Evolutionary conservation across 129 eudicot species (phyloP), one percentile per base, ranked within the genome.

Genomic region (Chrysanthemum lavandulifolium): DNA sequence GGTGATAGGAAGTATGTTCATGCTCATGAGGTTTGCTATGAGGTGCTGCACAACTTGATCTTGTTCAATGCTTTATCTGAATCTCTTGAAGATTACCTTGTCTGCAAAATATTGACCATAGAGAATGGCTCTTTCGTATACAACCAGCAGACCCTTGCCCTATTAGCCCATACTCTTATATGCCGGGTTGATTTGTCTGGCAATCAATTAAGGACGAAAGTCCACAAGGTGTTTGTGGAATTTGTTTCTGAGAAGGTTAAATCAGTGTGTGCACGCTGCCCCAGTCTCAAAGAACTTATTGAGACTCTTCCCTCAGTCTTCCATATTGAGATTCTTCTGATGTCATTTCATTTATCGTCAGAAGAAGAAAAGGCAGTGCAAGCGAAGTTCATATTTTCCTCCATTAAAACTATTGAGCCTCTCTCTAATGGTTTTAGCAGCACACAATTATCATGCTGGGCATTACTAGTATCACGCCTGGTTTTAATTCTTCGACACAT

Each of bases 321-420:
- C 75, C 96, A 94, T 84, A 84, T 94, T 27, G 98, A 94, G 91
- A 83, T 90, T 65, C 84, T 94, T 61, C 81, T 94, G 48, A 81
- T 90, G 84, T 87, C 97, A 13, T 94, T 90, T 73, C 98, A 94
- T 76, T 77, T 90, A 43, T 90, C 98, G 1, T 86, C 98, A 13
- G 89, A 84, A 65, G 86, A 76, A 75, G 97, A 94, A 54, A 94
- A 94, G 82, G 73, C 73, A 63, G 69, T 11, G 48, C 82, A 79
- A 56, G 98, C 96, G 6, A 84, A 80, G n/a, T 54, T 67, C 69
- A 68, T 94, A 3, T 76, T 84, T 72, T 82, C 88, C 18, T 82
- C 96, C 19, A 80, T 94, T 25, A 83, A 65, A 71, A 58, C 82
- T 43, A 55, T 90, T 40, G 82, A 78, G 73, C 67, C 73, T 73